Conservation (phyloP, 2,329 filamentous ascomycete species). For the Pyrenochaeta sp. region DNA sequence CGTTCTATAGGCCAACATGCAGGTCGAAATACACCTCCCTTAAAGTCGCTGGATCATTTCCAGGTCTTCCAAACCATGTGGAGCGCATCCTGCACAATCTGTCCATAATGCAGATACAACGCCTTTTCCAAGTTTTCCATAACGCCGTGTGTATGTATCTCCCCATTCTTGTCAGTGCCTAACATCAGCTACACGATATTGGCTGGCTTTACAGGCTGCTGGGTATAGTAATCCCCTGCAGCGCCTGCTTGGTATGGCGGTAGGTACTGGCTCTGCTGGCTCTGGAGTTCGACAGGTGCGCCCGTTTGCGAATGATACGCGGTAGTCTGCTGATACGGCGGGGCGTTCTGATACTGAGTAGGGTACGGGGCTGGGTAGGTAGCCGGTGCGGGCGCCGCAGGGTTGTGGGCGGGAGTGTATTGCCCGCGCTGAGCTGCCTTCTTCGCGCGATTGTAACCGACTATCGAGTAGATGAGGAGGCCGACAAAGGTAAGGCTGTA, state of each 20-base stretch:
- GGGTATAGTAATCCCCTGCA: conserved; percentile 31
- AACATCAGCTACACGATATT: conserved; percentile 30
- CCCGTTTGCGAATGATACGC: conserved; percentile 35
- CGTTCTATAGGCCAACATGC: no score
- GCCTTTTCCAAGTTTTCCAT: background rate
- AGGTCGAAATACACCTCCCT: no score
- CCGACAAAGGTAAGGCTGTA: conserved; percentile 46
- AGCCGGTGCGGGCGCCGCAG: conserved; percentile 23
- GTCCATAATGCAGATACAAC: background rate
- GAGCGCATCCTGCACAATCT: background rate
- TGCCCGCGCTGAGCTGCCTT: conserved; percentile 43
- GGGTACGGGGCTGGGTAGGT: conserved; percentile 22
- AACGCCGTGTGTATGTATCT: background rate
- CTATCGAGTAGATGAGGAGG: conserved; percentile 52
- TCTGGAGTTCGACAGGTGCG: conserved; percentile 23
- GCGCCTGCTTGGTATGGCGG: conserved; percentile 29
- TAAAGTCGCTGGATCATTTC: no score
- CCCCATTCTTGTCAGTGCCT: background rate
- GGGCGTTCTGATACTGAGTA: conserved; percentile 25
- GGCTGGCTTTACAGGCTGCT: conserved; percentile 37
- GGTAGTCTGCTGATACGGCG: conserved; percentile 33
- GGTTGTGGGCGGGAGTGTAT: conserved; percentile 45
- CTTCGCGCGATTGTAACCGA: conserved; percentile 48
- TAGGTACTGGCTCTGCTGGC: conserved; percentile 26
- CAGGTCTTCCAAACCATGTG: no score